Evolutionary conservation across 1,284 basidiomycete genomes (phyloP), one percentile per base, ranked within the genome.

Genomic region (Rhodotorula glutinis): DNA sequence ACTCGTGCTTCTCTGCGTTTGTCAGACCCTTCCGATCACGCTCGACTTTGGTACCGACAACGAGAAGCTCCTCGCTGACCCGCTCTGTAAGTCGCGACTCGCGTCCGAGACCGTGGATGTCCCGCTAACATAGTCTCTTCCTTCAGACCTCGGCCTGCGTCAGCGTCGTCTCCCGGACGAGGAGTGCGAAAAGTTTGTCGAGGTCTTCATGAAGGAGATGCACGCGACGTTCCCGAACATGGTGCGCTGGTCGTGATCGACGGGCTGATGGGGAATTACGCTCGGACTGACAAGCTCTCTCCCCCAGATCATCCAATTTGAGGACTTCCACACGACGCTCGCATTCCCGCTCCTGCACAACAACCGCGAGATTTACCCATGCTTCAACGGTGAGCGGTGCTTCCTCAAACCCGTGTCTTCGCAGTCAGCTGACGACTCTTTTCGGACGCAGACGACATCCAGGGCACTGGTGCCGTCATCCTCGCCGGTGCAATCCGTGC

Each of bases 401-500:
- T 44, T 49, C 8, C 14, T 13, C 23, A 7, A n/a, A 21, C 13
- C 47, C 25, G 4, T n/a, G 19, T 59, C 8, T 29, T 47, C 19
- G 41, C 21, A 13, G 8, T 3, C 25, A n/a, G 9, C 17, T 14
- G 25, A 57, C 44, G 53, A 61, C 44, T 44, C n/a, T 19, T 23
- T 21, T 3, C 23, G 29, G 10, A 11, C 17, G 33, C 49, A 57
- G 68, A 64, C 63, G 73, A 69, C 62, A 74, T 75, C 62, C 85
- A 87, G 76, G 90, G 91, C 53, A 94, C 92, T 2, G 92, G 91
- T 33, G 90, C 90, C 44, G 93, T 97, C 73, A 89, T 96, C 55
- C 86, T 97, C 53, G 89, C 88, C 49, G 93, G 93, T 17, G 90
- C 96, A 81, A 80, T 93, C 75, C 91, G 91, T 74, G 93, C 93